Evolutionary conservation across 805 yeast species (phyloP), one percentile per base, ranked within the genome.

Genomic region (Blastobotrys muscicola): DNA sequence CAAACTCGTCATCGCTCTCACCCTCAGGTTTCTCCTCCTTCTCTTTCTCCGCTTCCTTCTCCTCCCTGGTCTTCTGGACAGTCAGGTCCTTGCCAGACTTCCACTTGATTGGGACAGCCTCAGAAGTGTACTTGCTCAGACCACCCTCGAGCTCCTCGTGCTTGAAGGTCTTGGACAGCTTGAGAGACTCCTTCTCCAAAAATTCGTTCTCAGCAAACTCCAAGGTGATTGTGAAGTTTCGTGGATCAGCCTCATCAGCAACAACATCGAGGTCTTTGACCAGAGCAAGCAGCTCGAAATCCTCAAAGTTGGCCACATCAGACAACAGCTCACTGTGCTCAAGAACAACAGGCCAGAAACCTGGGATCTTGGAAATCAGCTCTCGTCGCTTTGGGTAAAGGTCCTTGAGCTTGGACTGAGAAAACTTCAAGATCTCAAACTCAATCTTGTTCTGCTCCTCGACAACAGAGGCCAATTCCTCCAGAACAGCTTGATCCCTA

Each of bases 271-370:
- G 66, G 48, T 84, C 83, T 30, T 63, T 66, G 45, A 89, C 72
- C 39, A 62, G 60, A 54, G 87, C 96, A 39, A 87, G 59, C 53
- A 74, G 82, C 58, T 80, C 80, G 64, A 80, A 76, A 61, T 89
- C 97, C 33, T 82, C 84, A 1, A 81, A 76, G 29, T 78, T 71
- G 13, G 89, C 67, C 59, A 75, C 85, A 49, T 87, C 95, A 11
- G 84, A 81, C 57, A 90, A 45, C 20, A 58, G 83, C 50, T 85
- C 95, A 41, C 83, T 82, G 54, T 82, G 82, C 56, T 84, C 86
- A 8, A 90, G 63, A 0, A 84, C 95, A 42, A 82, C 74, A 54
- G 83, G 81, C 97, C 97, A 90, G 61, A 90, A 87, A 50, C 75
- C 75, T 1, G 89, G 86, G 36, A 87, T 74, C 3, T 68, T 59